A percentile compares a stretch with the other conserved stretches of the same genome.
Evolutionary conservation across 23 red algal species (phyloP).

Genomic region (Cyanidioschyzon merolae): DNA sequence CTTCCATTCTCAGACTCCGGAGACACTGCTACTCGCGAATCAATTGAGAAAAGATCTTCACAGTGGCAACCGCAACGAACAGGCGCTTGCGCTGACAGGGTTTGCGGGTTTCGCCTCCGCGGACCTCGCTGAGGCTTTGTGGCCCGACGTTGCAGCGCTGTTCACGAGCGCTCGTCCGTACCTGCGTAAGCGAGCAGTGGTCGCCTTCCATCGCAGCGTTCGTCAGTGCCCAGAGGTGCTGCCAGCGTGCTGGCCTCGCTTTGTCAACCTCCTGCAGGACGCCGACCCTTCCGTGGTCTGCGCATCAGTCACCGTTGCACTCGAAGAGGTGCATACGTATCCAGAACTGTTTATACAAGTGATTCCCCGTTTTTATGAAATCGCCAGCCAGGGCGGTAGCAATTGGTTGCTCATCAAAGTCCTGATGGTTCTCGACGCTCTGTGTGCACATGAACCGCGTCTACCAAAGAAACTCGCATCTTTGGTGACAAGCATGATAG

Average conservation of each 20-base stretch:
- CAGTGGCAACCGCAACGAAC: not conserved
- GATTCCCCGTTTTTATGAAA: constrained; percentile 45
- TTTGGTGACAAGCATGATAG: constrained; percentile 53
- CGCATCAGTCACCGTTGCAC: constrained; percentile 63
- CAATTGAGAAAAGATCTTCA: constrained; percentile 62
- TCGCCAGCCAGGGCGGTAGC: constrained; percentile 51
- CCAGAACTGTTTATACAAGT: constrained; percentile 54
- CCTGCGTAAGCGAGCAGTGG: constrained; percentile 87
- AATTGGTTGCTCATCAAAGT: constrained; percentile 99
- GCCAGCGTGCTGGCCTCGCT: constrained; percentile 35
- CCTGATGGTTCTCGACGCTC: constrained; percentile 73
- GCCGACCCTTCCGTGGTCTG: constrained; percentile 70
- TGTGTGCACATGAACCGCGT: constrained; percentile 59
- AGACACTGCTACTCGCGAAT: constrained; percentile 79
- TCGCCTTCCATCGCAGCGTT: constrained; percentile 51
- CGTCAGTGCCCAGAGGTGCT: constrained; percentile 54
- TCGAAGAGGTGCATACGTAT: constrained; percentile 50
- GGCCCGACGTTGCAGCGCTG: constrained; percentile 58
- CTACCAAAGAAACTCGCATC: constrained; percentile 73
- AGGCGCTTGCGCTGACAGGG: constrained; percentile 38
- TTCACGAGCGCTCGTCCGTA: constrained; percentile 63
- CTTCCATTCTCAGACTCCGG: constrained; percentile 63
- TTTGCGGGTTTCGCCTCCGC: constrained; percentile 61
- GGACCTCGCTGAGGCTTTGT: constrained; percentile 59
- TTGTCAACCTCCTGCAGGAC: constrained; percentile 54